These are phyloP conservation scores for Barbatosphaeria neglecta DNA, from an alignment of 495 filamentous ascomycete species.

Conservation along the genomic window DNA sequence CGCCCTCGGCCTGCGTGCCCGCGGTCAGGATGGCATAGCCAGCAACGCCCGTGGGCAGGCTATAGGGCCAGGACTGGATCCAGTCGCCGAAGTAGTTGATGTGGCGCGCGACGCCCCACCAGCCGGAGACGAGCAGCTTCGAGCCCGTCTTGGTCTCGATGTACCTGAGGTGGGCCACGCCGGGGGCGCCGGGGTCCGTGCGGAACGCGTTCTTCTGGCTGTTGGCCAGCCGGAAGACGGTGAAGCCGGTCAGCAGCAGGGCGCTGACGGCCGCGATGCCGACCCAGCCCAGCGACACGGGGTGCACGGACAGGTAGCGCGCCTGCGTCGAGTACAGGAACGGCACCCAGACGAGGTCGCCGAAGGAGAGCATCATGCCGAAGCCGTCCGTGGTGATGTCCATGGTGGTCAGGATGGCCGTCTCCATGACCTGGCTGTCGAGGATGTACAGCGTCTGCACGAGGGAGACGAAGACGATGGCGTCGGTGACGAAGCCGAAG, in stretches of 20 bases:
- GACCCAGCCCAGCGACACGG: conserved; percentile 55
- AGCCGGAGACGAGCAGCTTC: conserved; percentile 72
- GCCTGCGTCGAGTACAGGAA: conserved; percentile 80
- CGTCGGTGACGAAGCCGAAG: conserved; percentile 75
- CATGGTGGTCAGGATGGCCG: conserved; percentile 87
- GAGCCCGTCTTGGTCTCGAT: conserved; percentile 77
- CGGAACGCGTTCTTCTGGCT: conserved; percentile 92
- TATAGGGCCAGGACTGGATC: conserved; percentile 88
- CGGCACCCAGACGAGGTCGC: conserved; percentile 88
- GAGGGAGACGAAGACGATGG: conserved; percentile 67
- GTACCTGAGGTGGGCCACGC: conserved; percentile 69
- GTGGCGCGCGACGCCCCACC: conserved; percentile 90
- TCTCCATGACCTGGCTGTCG: conserved; percentile 82
- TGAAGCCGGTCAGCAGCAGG: conserved; percentile 60
- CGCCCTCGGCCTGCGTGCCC: conserved; percentile 30
- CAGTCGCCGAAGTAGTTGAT: conserved; percentile 99
- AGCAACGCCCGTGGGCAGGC: conserved; percentile 76
- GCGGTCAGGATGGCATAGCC: conserved; percentile 56
- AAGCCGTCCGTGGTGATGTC: conserved; percentile 94
- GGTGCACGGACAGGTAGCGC: conserved; percentile 79
- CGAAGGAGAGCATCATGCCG: conserved; percentile 93
- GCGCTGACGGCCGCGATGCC: conserved; percentile 52
- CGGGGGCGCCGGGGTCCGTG: conserved; percentile 73
- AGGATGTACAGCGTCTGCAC: conserved; percentile 80
- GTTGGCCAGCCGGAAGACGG: conserved; percentile 85